Conservation (phyloP, 1,139 yeast species). For the Geotrichum cucujoidarum region DNA sequence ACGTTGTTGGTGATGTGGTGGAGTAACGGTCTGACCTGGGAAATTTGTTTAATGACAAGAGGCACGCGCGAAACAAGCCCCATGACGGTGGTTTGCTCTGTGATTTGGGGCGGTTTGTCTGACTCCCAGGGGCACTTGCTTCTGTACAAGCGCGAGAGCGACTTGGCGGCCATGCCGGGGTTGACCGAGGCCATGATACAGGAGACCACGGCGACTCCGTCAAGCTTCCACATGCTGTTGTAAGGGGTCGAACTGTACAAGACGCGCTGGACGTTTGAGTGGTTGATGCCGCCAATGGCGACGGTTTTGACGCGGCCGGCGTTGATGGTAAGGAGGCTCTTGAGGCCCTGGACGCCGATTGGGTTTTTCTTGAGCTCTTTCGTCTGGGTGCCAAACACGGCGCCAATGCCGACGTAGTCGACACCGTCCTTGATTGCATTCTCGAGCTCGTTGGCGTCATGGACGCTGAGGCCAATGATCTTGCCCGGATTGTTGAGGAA, state of each 20-base stretch:
- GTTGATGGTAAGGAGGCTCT: conserved; percentile 47
- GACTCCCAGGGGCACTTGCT: conserved; percentile 24
- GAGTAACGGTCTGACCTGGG: conserved; percentile 49
- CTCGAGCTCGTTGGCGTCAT: conserved; percentile 52
- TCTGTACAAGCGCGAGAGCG: conserved; percentile 25
- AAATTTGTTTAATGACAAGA: conserved; percentile 18
- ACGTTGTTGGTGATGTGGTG: conserved; percentile 89
- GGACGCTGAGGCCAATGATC: conserved; percentile 77
- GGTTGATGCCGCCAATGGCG: conserved; percentile 84
- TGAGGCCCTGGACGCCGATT: conserved; percentile 65
- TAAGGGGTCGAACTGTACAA: conserved; percentile 47
- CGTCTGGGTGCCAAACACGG: conserved; percentile 70
- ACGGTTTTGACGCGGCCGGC: conserved; percentile 47
- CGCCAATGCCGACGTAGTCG: conserved; percentile 86
- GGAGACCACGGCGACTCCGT: conserved; percentile 84
- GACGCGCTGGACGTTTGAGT: conserved; percentile 55
- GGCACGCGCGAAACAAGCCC: conserved; percentile 22
- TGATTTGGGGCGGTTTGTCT: conserved; percentile 1
- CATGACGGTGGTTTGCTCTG: conserved; percentile 5
- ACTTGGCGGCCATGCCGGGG: conserved; percentile 52
- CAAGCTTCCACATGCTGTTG: conserved; percentile 43
- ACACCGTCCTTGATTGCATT: conserved; percentile 47
- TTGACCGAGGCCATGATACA: conserved; percentile 69
- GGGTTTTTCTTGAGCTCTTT: conserved; percentile 53
- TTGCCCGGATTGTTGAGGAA: conserved; percentile 63